These are phyloP conservation scores for Begonia fuchsioides DNA, from an alignment of 306 rosid species.

Conservation along the genomic window DNA sequence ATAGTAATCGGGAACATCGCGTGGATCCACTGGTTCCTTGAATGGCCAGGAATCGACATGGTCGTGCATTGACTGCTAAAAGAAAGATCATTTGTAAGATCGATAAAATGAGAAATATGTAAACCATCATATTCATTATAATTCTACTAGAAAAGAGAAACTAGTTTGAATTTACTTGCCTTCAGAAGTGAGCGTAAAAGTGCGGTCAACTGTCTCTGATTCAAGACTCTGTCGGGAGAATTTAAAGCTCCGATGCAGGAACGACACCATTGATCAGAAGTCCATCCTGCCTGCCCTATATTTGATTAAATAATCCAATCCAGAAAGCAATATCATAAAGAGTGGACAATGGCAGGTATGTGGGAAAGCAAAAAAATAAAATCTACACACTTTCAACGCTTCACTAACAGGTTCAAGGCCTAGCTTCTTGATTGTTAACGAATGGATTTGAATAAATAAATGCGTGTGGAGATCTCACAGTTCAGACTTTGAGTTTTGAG, in stretches of 20 bases:
- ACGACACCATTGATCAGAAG: slow-evolving; percentile 89
- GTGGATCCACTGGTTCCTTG: slow-evolving; percentile 87
- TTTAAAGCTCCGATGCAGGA: slow-evolving; percentile 49
- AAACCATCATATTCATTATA: too few species aligned
- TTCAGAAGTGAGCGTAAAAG: slow-evolving; percentile 80
- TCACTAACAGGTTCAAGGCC: too few species aligned
- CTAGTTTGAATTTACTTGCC: slow-evolving; percentile 25
- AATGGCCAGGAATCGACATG: slow-evolving; percentile 96
- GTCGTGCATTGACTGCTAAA: slow-evolving; percentile 57
- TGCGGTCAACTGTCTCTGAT: slow-evolving; percentile 49
- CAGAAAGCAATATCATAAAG: too few species aligned
- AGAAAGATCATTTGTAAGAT: slow-evolving; percentile 10
- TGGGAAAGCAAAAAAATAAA: not conserved
- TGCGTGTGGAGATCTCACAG: too few species aligned
- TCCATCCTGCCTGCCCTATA: slow-evolving; percentile 91
- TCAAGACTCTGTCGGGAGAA: slow-evolving; percentile 45
- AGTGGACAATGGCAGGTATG: not conserved
- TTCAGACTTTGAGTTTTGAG: too few species aligned
- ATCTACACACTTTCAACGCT: not conserved
- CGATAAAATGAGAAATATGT: too few species aligned
- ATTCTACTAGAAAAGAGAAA: too few species aligned
- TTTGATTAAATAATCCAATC: slow-evolving; percentile 14
- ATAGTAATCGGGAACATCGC: slow-evolving; percentile 94
- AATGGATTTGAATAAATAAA: too few species aligned
- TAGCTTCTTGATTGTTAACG: too few species aligned